phyloP scores from a whole-genome alignment of 257 asterid genomes.

The Nyctanthes arbortristis region DNA sequence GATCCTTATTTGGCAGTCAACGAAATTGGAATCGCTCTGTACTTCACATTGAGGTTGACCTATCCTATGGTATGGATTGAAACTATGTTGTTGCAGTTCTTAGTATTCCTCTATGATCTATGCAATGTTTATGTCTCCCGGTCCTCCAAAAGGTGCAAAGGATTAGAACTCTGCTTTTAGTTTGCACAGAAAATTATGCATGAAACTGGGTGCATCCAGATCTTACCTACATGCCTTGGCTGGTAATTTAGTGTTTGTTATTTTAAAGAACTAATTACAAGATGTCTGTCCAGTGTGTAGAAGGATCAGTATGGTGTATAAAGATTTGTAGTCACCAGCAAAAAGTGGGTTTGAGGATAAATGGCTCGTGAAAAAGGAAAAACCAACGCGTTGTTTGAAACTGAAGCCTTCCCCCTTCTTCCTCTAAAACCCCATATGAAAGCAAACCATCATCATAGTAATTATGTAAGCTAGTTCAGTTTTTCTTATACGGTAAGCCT shows the following conservation, averaged over 20 bases:
- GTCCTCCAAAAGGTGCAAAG: background rate
- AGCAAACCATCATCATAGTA: background rate
- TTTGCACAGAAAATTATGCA: too few relatives aligned
- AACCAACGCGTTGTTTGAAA: background rate
- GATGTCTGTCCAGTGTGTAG: background rate
- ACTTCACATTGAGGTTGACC: conserved; percentile 88
- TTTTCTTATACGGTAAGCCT: background rate
- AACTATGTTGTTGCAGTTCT: conserved; percentile 1
- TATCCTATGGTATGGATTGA: conserved; percentile 78
- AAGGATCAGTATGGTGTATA: background rate
- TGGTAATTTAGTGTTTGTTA: too few relatives aligned
- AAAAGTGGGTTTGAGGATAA: background rate
- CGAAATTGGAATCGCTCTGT: conserved; percentile 97
- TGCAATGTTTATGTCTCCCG: background rate
- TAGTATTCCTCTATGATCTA: background rate
- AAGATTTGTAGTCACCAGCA: background rate
- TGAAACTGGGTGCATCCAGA: too few relatives aligned
- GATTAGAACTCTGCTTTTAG: background rate
- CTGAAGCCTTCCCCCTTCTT: background rate
- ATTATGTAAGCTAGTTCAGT: background rate
- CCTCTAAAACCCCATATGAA: background rate
- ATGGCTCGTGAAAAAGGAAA: too few relatives aligned
- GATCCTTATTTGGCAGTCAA: conserved; percentile 93
- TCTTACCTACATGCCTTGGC: too few relatives aligned
- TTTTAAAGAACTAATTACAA: too few relatives aligned